Evolutionary conservation across 2,329 filamentous ascomycete species (phyloP).

Genomic region (Xylariaceae sp.): DNA sequence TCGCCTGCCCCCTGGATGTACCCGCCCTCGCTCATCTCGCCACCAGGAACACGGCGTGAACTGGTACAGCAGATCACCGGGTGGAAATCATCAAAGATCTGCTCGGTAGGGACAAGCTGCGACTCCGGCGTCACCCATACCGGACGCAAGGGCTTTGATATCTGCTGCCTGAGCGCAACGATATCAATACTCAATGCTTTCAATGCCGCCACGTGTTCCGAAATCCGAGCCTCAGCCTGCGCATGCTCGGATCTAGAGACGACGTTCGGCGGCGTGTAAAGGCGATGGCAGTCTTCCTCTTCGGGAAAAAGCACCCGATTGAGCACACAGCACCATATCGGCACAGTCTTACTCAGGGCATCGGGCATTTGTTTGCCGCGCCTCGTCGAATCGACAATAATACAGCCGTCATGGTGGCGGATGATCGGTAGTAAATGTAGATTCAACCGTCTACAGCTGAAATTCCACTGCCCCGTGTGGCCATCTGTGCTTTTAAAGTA

Average conservation of each 20-base stretch:
- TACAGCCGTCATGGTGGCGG: conserved; percentile 62
- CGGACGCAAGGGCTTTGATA: conserved; percentile 69
- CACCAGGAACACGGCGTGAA: conserved; percentile 63
- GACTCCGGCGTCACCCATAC: conserved; percentile 76
- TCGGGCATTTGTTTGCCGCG: conserved; percentile 94
- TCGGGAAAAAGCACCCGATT: conserved; percentile 71
- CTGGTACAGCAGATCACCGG: conserved; percentile 82
- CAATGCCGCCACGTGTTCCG: conserved; percentile 48
- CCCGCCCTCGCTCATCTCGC: conserved; percentile 62
- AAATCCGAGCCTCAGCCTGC: conserved; percentile 63
- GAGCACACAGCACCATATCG: conserved; percentile 86
- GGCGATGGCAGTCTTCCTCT: conserved; percentile 35
- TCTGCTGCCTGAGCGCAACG: conserved; percentile 43
- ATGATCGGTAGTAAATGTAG: conserved; percentile 70
- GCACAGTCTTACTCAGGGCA: conserved; percentile 86
- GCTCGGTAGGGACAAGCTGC: conserved; percentile 34
- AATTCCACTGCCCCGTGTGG: conserved; percentile 84
- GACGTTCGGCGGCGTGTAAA: conserved; percentile 67
- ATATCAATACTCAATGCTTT: conserved; percentile 56
- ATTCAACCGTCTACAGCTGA: conserved; percentile 80
- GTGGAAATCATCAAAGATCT: conserved; percentile 54
- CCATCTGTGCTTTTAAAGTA: conserved; percentile 99
- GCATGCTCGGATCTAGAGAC: conserved; percentile 70
- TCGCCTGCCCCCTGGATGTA: conserved; percentile 94
- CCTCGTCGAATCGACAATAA: conserved; percentile 89